Base-by-base conservation (phyloP, 2,329 filamentous ascomycete species). In the Cercospora sojina region DNA sequence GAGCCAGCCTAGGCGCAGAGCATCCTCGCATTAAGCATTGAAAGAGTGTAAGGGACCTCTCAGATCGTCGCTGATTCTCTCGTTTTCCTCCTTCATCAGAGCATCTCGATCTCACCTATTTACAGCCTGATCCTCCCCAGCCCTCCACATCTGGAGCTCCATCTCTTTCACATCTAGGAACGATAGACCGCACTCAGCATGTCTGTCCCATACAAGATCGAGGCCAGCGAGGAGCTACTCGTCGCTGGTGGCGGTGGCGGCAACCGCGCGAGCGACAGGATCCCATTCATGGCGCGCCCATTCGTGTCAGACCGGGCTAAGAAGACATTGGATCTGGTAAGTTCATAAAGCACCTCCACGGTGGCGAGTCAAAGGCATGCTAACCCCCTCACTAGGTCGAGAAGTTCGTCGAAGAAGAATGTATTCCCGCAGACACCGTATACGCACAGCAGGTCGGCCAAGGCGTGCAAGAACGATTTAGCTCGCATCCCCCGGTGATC, bases 361-460 rank as follows among this genome's bases (percentile, higher is more conserved):
- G 18, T 49, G 8, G 23, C n/a, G 2, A 49, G n/a, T 6, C n/a
- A 35, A n/a, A 29, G 25, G 3, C 25, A 32, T 56, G 51, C 51
- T 56, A 29, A 56, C 13, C 9, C 29, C 20, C 29, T n/a, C 31
- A 4, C 35, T 55, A 72, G 70, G 67, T 99, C 72, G 92, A 94
- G 83, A 92, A 93, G 80, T 99, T 99, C 75, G 95, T 99, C 73
- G 91, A 98, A 78, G 93, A 97, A 80, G 93, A 97, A 84, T 99
- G 83, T 72, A 83, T 85, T 64, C 83, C 83, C 67, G 91, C 92
- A 78, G 94, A 98, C 77, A 83, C 90, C 65, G 86, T 97, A 70
- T 90, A 91, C 79, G 83, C 88, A 65, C 91, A 92, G 73, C 91
- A 96, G 80, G 84, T 96, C 63, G 93, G 92, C 73, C 80, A 88